Evolutionary conservation across 805 yeast species (phyloP), one percentile per base, ranked within the genome.

Genomic region (Kuraishia hungarica): DNA sequence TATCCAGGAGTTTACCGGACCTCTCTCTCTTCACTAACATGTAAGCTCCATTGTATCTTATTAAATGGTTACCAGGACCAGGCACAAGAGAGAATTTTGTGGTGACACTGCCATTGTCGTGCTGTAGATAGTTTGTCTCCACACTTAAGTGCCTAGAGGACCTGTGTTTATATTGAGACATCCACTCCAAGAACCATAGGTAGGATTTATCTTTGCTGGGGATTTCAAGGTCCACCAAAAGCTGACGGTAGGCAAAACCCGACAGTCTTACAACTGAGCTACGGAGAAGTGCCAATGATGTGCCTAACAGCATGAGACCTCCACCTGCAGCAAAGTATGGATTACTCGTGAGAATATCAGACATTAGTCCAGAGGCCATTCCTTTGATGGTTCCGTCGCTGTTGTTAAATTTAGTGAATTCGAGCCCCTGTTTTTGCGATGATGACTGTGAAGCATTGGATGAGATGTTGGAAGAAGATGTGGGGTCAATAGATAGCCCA

Each of bases 311-410:
- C 99, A 94, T 94, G 48, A 94, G 74, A 0, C 99, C 99, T 62
- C 97, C 97, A 64, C 99, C 99, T 0, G 98, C 99, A 1, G 97
- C 94, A 73, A 94, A 93, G 68, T 90, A 91, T n/a, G 97, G 98
- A 67, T 93, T 93, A 43, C 81, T 78, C 22, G 77, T 77, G 56
- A 87, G 74, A 1, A 83, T 79, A 55, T 81, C 83, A 48, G 78
- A 70, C 62, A 82, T 70, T 3, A 84, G 70, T 56, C 62, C 66
- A 39, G 60, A 56, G 11, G 71, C 65, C 67, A 71, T 65, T 10
- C 75, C 74, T 46, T 60, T 35, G 22, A 68, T 48, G 1, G 74
- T 55, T 26, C 80, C 80, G 58, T 74, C 80, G 39, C 57, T 53
- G n/a, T 59, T 56, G 8, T 39, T 8, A 73, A 70, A 50, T 8